A percentile compares a stretch with the other conserved stretches of the same genome.
Conservation (phyloP, 1,284 basidiomycete genomes). For the Pseudomicrostroma phylloplanum region DNA sequence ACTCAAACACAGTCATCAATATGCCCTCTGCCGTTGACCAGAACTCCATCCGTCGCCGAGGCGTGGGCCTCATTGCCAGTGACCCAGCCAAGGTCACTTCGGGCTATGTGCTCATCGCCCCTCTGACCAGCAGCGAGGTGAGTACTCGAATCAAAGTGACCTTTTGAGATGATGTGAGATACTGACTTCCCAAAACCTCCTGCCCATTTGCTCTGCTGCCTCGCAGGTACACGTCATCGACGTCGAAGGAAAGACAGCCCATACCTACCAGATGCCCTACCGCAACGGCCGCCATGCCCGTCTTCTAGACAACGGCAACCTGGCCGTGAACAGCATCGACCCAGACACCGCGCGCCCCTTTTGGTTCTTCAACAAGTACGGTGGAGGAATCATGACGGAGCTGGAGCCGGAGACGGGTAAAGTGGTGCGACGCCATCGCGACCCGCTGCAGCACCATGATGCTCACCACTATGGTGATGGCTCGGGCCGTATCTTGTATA, state of each 20-base stretch:
- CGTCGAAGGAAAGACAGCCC: background rate
- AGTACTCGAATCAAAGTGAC: too few species aligned
- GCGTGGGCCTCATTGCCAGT: slow-evolving; percentile 3
- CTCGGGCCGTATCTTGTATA: background rate
- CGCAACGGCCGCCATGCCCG: slow-evolving; percentile 8
- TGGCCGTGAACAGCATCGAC: slow-evolving; percentile 9
- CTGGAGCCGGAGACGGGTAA: background rate
- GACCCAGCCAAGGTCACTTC: background rate
- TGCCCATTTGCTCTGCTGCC: too few species aligned
- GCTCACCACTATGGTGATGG: slow-evolving; percentile 10
- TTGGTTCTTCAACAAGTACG: slow-evolving; percentile 13
- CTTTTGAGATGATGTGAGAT: too few species aligned
- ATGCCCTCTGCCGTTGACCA: background rate
- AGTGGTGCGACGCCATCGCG: background rate
- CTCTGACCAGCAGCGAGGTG: background rate
- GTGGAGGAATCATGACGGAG: slow-evolving; percentile 10
- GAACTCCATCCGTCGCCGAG: background rate
- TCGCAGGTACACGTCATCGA: background rate
- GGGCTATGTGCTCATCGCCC: background rate
- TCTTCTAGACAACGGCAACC: slow-evolving; percentile 1
- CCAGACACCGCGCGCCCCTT: slow-evolving; percentile 1
- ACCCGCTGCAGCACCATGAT: slow-evolving; percentile 6
- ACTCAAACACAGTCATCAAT: too few species aligned
- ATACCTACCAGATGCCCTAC: slow-evolving; percentile 4
- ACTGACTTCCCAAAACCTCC: too few species aligned